Evolutionary conservation across 306 rosid species (phyloP), one percentile per base, ranked within the genome.

Genomic region (Malus sylvestris): DNA sequence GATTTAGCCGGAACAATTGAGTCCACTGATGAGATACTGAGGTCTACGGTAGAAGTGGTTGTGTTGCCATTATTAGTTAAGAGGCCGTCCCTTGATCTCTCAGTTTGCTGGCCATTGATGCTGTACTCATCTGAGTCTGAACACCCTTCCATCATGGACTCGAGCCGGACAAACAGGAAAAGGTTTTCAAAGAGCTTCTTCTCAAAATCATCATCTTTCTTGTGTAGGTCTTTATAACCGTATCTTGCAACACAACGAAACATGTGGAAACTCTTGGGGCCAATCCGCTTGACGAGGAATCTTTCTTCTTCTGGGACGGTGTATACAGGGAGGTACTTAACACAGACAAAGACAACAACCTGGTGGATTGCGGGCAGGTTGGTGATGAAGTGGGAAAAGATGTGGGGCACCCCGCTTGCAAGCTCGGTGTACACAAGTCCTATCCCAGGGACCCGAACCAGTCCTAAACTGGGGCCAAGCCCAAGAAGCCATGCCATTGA

Each of bases 401-500:
- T 96, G 81, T 81, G 93, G 46, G 99, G 99, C 15, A 96, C 98
- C 35, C 99, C 99, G 19, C 96, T 93, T 29, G 99, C 93, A 1
- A 96, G 96, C 84, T 96, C 98, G 0, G 97, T 96, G 85, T 96
- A 96, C 80, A 96, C 99, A 46, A 96, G 90, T 67, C 99, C 99
- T 2, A 96, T 87, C 44, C 99, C 99, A 0, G 99, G 99, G 57
- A 96, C 99, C 7, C 99, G 98, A 51, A 96, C 99, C 1, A 96
- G 90, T 77, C 99, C 99, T 76, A 96, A 81, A 85, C 99, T 91
- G 4, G 99, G 97, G 51, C 99, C 99, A 64, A 96, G 99, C 2
- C 99, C 98, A 0, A 96, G 97, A 87, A 96, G 85, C 99, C 99
- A 96, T 46, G 99, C 98, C 98, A 96, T 89, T 40, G 99, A 96